These are phyloP conservation scores for Umbelopsis isabellina DNA, from an alignment of 192 early-diverging fungal species.

Conservation along the genomic window DNA sequence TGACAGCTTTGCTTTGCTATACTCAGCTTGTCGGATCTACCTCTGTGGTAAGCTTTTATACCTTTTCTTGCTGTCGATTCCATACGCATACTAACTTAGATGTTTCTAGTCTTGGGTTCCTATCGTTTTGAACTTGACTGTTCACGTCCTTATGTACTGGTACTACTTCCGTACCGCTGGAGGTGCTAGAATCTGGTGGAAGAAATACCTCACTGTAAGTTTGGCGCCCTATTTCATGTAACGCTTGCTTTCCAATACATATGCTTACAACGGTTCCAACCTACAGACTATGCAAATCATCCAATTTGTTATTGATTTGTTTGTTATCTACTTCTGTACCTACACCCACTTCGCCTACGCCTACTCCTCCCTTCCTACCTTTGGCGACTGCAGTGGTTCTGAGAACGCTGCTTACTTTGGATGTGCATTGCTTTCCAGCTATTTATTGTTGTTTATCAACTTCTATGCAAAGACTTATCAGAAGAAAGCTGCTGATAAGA, in stretches of 20 bases:
- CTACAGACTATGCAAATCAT: constrained; percentile 75
- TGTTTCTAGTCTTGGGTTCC: constrained; percentile 67
- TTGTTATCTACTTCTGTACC: constrained; percentile 84
- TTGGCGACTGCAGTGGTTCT: constrained; percentile 74
- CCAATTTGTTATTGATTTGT: constrained; percentile 89
- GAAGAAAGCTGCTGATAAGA: constrained; percentile 36
- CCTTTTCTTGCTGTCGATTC: background rate
- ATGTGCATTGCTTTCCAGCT: constrained; percentile 75
- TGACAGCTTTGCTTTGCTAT: constrained; percentile 88
- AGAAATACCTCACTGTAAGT: constrained; percentile 78
- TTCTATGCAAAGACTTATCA: constrained; percentile 86
- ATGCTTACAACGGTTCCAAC: background rate
- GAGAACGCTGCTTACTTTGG: constrained; percentile 83
- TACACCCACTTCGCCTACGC: constrained; percentile 79
- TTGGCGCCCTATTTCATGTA: background rate
- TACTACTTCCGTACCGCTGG: constrained; percentile 84
- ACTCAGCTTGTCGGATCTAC: constrained; percentile 75
- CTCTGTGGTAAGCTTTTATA: constrained; percentile 68
- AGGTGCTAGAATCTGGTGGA: constrained; percentile 88
- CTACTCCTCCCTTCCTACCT: constrained; percentile 65
- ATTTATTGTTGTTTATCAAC: constrained; percentile 89
- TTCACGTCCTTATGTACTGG: constrained; percentile 93
- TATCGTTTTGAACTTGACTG: constrained; percentile 81
- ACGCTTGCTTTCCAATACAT: background rate
- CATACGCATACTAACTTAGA: background rate